Conservation (phyloP, 2,329 filamentous ascomycete species). For the Escovopsis sp. region DNA sequence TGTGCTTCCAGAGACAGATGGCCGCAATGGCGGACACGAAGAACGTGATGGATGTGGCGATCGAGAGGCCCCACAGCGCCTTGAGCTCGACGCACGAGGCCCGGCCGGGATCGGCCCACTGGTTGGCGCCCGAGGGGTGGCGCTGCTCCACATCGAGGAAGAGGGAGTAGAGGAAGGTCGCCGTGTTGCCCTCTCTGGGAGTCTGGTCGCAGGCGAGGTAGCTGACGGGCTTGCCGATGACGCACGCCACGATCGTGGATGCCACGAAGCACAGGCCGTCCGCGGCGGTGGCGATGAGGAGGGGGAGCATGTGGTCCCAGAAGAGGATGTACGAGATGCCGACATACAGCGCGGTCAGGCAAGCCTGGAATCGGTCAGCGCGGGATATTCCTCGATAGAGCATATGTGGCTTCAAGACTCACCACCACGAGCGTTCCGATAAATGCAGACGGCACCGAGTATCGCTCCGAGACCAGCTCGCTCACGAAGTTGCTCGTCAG, state of each 20-base stretch:
- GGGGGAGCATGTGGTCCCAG: constrained; percentile 59
- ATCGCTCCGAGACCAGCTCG: constrained; percentile 52
- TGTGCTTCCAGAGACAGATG: constrained; percentile 47
- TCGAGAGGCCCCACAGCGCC: constrained; percentile 72
- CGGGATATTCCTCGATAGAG: not conserved
- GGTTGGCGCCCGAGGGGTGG: constrained; percentile 13
- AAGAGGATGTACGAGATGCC: constrained; percentile 71
- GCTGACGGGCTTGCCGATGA: constrained; percentile 67
- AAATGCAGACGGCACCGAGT: constrained; percentile 55
- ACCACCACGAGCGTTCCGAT: constrained; percentile 70
- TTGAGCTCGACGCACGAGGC: constrained; percentile 72
- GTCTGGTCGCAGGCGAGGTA: constrained; percentile 55
- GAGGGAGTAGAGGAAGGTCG: constrained; percentile 30
- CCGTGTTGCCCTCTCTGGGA: constrained; percentile 25
- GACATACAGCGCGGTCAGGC: constrained; percentile 65
- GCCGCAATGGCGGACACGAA: constrained; percentile 45
- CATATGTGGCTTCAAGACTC: constrained; percentile 24
- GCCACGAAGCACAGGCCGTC: constrained; percentile 62
- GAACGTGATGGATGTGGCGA: constrained; percentile 62
- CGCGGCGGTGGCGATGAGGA: constrained; percentile 50
- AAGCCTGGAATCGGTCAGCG: constrained; percentile 26
- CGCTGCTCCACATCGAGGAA: constrained; percentile 22
- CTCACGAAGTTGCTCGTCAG: constrained; percentile 71
- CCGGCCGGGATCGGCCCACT: constrained; percentile 37
- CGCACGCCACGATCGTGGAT: constrained; percentile 60